Percentiles rank a stretch among this genome's conserved stretches.
Conservation (phyloP, 2,329 filamentous ascomycete species). For the Lomentospora prolificans region DNA sequence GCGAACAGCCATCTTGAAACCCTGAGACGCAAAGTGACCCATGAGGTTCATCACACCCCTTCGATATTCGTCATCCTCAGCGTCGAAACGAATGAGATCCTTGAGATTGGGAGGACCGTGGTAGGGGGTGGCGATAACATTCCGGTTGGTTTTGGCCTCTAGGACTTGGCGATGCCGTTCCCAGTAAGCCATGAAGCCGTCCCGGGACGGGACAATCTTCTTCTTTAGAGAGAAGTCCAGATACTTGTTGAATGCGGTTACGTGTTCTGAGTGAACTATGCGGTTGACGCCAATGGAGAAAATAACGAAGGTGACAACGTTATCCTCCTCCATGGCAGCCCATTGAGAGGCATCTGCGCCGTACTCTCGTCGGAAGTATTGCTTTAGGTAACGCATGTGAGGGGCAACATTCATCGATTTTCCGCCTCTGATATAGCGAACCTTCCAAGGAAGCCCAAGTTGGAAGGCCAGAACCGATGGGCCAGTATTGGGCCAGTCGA, state of each 20-base stretch:
- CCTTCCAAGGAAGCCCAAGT: conserved; percentile 6
- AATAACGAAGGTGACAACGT: not conserved
- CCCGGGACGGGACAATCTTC: not conserved
- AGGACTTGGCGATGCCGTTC: not conserved
- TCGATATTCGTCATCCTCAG: not conserved
- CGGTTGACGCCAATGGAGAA: not conserved
- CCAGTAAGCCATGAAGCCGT: conserved; percentile 7
- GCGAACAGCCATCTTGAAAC: not conserved
- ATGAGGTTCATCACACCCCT: conserved; percentile 5
- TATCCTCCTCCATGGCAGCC: not conserved
- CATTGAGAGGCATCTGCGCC: not conserved
- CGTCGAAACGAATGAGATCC: not conserved
- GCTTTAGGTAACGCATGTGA: conserved; percentile 4
- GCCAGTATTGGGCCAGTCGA: not conserved
- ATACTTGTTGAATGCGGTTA: conserved; percentile 5
- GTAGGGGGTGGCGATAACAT: conserved; percentile 1
- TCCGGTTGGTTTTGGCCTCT: not conserved
- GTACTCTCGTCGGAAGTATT: not conserved
- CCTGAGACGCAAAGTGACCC: not conserved
- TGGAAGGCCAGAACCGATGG: conserved; percentile 2
- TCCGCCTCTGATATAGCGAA: not conserved
- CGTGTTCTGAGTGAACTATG: conserved; percentile 1
- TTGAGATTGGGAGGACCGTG: not conserved
- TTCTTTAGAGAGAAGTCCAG: conserved; percentile 1
- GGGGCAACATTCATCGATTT: not conserved